These are phyloP conservation scores for Pythium pyrilobum DNA, from an alignment of 352 stramenopile species.

Conservation along the genomic window DNA sequence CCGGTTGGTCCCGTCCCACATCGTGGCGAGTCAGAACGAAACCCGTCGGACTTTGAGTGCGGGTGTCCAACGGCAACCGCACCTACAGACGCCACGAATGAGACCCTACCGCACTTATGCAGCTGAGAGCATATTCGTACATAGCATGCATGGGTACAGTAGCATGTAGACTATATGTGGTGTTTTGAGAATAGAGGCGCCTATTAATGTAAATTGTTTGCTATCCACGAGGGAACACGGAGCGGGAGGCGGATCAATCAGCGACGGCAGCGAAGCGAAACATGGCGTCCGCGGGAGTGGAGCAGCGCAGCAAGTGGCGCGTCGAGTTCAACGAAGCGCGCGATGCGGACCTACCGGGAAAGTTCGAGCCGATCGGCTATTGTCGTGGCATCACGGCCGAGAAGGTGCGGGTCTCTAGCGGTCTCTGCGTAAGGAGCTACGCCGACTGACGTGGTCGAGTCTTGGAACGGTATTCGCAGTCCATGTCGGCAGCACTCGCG, in stretches of 20 bases:
- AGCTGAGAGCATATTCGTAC: neutral
- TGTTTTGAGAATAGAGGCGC: neutral
- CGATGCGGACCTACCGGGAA: slow-evolving; percentile 59
- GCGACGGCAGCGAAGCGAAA: neutral
- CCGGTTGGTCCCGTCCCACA: slow-evolving; percentile 11
- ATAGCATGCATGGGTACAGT: neutral
- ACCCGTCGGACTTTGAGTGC: neutral
- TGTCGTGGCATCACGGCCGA: slow-evolving; percentile 47
- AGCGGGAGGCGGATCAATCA: neutral
- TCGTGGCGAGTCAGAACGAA: neutral
- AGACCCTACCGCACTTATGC: neutral
- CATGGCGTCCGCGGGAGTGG: slow-evolving; percentile 17
- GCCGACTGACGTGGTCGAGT: neutral
- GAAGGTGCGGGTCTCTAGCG: slow-evolving; percentile 30
- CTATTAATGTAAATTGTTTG: slow-evolving; percentile 1
- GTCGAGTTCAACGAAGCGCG: slow-evolving; percentile 69
- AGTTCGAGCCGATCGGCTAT: slow-evolving; percentile 66
- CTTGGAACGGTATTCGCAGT: slow-evolving; percentile 18
- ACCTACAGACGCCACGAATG: neutral
- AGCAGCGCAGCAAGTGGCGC: slow-evolving; percentile 57
- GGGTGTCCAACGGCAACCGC: slow-evolving; percentile 14
- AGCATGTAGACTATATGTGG: too few species aligned
- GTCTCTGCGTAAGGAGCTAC: neutral
- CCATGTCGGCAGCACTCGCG: slow-evolving; percentile 45
- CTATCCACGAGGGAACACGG: slow-evolving; percentile 2